These are phyloP conservation scores for Candida vartiovaarae DNA, from an alignment of 805 yeast genomes.

Conservation along the genomic window DNA sequence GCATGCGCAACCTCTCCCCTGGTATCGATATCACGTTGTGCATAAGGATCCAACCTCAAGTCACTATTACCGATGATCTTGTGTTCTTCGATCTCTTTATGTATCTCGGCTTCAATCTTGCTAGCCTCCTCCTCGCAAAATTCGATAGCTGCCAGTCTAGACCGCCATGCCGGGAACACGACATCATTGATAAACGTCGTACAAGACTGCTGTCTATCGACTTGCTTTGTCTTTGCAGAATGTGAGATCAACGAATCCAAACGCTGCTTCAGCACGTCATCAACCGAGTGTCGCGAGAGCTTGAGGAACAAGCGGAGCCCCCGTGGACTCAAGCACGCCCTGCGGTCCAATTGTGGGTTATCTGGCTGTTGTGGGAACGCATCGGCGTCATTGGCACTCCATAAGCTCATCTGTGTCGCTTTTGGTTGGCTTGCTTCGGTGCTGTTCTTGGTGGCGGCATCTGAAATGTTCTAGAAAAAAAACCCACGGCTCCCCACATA, in stretches of 20 bases:
- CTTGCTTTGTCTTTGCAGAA: constrained; percentile 7
- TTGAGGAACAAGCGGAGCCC: constrained; percentile 31
- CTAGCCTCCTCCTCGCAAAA: constrained; percentile 35
- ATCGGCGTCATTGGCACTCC: constrained; percentile 16
- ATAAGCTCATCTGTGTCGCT: constrained; percentile 15
- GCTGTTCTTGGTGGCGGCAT: no score
- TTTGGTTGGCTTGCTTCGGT: no score
- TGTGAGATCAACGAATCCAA: constrained; percentile 33
- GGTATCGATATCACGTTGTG: constrained; percentile 31
- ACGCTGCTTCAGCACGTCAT: constrained; percentile 39
- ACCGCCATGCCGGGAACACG: constrained; percentile 42
- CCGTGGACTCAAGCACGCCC: constrained; percentile 28
- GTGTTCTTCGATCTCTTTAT: constrained; percentile 1
- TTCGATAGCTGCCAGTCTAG: constrained; percentile 32
- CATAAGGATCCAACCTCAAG: constrained; percentile 44
- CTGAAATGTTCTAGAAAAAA: no score
- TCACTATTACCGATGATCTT: constrained; percentile 16
- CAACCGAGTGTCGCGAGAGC: constrained; percentile 31
- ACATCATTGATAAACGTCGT: constrained; percentile 27
- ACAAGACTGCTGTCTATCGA: constrained; percentile 23
- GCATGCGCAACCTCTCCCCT: constrained; percentile 22
- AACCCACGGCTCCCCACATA: no score
- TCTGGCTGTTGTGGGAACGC: constrained; percentile 16
- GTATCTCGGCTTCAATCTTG: constrained; percentile 15
- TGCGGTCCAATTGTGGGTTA: constrained; percentile 22